Conservation (phyloP, 176 grass and related monocot genomes). For the Zea luxurians region DNA sequence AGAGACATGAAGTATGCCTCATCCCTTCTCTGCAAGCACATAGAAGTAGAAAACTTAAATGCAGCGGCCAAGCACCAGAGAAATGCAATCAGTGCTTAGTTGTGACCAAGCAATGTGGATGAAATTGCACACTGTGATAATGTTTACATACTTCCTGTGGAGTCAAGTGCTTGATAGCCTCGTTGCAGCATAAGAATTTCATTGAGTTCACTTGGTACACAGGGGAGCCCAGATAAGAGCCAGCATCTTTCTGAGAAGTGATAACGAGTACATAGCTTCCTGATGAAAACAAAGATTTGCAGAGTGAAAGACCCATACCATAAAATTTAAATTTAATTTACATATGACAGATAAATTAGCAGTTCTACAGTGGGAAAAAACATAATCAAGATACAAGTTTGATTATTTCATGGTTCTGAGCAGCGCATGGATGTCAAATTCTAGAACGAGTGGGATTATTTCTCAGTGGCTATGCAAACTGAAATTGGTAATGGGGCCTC, state of each 20-base stretch:
- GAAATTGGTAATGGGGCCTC: no score
- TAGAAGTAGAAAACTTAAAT: constrained; percentile 24
- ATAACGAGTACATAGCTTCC: constrained; percentile 87
- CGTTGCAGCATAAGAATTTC: constrained; percentile 87
- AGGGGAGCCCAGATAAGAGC: constrained; percentile 64
- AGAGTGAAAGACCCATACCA: constrained; percentile 20
- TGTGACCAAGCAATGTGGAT: constrained; percentile 31
- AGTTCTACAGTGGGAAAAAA: constrained; percentile 1
- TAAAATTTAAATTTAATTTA: constrained; percentile 12
- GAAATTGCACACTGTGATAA: constrained; percentile 28
- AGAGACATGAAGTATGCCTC: constrained; percentile 97
- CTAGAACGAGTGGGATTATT: constrained; percentile 8
- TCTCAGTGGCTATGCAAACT: no score
- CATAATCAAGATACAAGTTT: constrained; percentile 24
- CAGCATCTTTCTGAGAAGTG: constrained; percentile 75
- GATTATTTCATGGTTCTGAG: constrained; percentile 16
- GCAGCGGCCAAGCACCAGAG: constrained; percentile 25
- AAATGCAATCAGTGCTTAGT: neutral
- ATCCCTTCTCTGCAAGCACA: constrained; percentile 77
- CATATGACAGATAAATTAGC: constrained; percentile 13
- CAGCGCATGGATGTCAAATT: neutral
- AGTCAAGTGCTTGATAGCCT: constrained; percentile 85
- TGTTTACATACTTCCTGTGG: constrained; percentile 71
- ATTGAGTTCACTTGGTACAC: constrained; percentile 72
- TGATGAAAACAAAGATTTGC: constrained; percentile 48